phyloP scores from a whole-genome alignment of 2,329 filamentous ascomycete genomes.

The Leptosphaerulina australis region DNA sequence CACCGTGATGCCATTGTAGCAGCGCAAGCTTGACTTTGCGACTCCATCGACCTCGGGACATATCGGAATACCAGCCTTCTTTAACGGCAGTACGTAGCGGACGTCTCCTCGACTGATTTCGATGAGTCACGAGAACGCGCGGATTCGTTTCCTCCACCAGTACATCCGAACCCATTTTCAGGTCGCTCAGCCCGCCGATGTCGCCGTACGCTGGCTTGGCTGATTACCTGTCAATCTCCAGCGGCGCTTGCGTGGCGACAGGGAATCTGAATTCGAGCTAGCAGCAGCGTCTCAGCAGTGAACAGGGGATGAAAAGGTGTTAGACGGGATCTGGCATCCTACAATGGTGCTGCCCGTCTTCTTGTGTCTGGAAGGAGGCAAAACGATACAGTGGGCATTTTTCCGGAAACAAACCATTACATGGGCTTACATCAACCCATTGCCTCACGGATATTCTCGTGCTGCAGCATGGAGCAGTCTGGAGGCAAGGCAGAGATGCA shows the following conservation, averaged over 20 bases:
- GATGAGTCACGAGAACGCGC: constrained; percentile 47
- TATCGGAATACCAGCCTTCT: constrained; percentile 30
- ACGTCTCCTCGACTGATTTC: constrained; percentile 31
- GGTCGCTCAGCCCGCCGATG: constrained; percentile 38
- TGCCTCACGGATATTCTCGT: constrained; percentile 18
- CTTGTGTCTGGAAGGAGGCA: constrained; percentile 11
- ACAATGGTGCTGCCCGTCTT: constrained; percentile 18
- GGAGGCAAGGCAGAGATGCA: constrained; percentile 18
- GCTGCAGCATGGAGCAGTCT: constrained; percentile 14
- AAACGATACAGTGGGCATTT: constrained; percentile 22
- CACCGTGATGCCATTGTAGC: constrained; percentile 23
- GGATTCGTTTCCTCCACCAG: constrained; percentile 30
- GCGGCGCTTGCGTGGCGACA: constrained; percentile 16
- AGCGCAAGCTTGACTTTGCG: constrained; percentile 11
- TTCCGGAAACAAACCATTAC: constrained; percentile 17
- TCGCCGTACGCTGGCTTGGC: constrained; percentile 33
- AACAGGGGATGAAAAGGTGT: constrained; percentile 11
- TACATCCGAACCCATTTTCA: constrained; percentile 20
- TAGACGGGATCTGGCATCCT: constrained; percentile 22
- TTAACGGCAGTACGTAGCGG: constrained; percentile 21
- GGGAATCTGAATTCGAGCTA: constrained; percentile 11
- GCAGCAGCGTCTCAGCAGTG: constrained; percentile 18
- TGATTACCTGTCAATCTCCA: constrained; percentile 16
- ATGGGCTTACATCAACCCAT: constrained; percentile 27
- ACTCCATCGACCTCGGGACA: constrained; percentile 34